These are phyloP conservation scores for Zygosaccharomyces pseudorouxii DNA, from an alignment of 805 yeast species.

Conservation along the genomic window DNA sequence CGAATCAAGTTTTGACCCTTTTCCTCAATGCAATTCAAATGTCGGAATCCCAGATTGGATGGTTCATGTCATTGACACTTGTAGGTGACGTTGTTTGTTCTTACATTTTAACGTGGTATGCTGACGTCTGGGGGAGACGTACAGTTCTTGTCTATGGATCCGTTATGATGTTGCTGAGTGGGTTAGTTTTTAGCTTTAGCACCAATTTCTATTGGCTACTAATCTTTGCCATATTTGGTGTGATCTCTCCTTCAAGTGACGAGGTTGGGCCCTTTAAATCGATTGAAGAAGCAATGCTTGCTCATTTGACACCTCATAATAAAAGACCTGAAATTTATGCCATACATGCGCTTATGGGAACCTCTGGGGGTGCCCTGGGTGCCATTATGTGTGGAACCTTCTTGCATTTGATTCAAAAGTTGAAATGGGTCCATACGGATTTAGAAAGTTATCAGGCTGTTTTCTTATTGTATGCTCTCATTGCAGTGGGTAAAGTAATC, in stretches of 20 bases:
- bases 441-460: constrained; percentile 49
- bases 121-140: constrained; percentile 67
- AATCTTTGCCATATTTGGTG: constrained; percentile 74
- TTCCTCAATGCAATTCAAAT: constrained; percentile 54
- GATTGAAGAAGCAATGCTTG: constrained; percentile 77
- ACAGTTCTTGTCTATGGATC: constrained; percentile 60
- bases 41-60: constrained; percentile 57
- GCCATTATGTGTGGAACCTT: constrained; percentile 57
- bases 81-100: constrained; percentile 75
- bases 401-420: constrained; percentile 43
- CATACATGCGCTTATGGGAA: constrained; percentile 61
- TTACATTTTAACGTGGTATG: constrained; percentile 68
- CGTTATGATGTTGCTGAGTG: constrained; percentile 62
- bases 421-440: constrained; percentile 35
- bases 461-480: constrained; percentile 50
- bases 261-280: constrained; percentile 90
- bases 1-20: constrained; percentile 72
- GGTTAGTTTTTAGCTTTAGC: constrained; percentile 55
- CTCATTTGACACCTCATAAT: constrained; percentile 64
- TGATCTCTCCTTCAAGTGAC: constrained; percentile 83
- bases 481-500: constrained; percentile 50
- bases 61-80: constrained; percentile 77
- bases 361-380: constrained; percentile 73
- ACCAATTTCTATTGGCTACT: constrained; percentile 53
- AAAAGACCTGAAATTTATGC: constrained; percentile 73